Percentiles rank a stretch among this genome's conserved stretches.
phyloP scores from a whole-genome alignment of 1,139 yeast species.

The Taiozyma sp. region DNA sequence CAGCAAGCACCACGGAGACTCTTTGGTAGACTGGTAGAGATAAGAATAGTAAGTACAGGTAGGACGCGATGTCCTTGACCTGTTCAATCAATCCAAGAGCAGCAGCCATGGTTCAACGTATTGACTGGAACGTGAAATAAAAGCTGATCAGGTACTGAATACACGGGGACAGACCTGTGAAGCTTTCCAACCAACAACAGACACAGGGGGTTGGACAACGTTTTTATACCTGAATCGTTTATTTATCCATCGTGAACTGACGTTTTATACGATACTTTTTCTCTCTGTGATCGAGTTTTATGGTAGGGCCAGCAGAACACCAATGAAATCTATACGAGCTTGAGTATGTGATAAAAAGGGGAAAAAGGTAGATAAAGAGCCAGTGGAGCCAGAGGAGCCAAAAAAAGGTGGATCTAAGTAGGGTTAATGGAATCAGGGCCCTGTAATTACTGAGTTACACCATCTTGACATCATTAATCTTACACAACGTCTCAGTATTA shows the following conservation, averaged over 20 bases:
- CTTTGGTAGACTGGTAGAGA: slow-evolving; percentile 29
- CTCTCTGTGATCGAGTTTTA: background rate
- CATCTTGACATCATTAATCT: too few species aligned
- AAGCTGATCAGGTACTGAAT: too few species aligned
- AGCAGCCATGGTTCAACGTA: slow-evolving; percentile 15
- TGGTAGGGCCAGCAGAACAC: background rate
- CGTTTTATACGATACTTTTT: background rate
- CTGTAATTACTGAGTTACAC: too few species aligned
- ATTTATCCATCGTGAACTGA: background rate
- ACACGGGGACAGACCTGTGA: too few species aligned
- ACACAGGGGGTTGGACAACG: background rate
- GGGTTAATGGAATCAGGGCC: too few species aligned
- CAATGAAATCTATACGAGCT: background rate
- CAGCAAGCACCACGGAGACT: slow-evolving; percentile 24
- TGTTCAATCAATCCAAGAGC: slow-evolving; percentile 10
- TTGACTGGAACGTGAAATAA: background rate
- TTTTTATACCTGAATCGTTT: background rate
- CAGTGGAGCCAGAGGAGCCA: background rate
- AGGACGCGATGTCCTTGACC: slow-evolving; percentile 9
- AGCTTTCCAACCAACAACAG: too few species aligned
- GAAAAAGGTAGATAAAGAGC: background rate
- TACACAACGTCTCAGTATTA: too few species aligned
- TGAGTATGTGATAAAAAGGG: background rate
- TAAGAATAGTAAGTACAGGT: slow-evolving; percentile 19
- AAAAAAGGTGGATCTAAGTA: background rate